Base-by-base conservation (phyloP, 352 stramenopile species). In the Globisporangium takayamanum region DNA sequence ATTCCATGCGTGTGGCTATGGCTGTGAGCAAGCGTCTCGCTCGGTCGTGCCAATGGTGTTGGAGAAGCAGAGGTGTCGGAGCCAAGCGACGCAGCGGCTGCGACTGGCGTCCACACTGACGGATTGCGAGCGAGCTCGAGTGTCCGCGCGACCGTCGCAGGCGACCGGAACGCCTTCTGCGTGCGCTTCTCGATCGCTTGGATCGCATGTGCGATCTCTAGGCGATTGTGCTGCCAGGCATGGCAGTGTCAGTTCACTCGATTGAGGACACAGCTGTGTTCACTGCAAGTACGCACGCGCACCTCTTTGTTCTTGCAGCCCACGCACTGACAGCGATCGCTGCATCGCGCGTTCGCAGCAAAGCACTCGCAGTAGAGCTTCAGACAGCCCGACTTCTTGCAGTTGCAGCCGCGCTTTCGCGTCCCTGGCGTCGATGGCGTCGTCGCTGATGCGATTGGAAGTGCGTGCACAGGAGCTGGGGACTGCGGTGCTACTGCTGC, bases 321-420 rank as follows among this genome's bases (percentile, higher is more conserved):
- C 39, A 83, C n/a, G 59, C 84, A 94, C 66, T 89, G 76, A 37
- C 84, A 94, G 33, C 70, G 74, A 16, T 88, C 73, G 16, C 67
- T 66, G 57, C 81, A 94, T 45, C 77, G 71, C 39, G 54, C 60
- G 45, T 73, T 73, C 14, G 67, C 67, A 12, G 78, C 70, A 59
- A 94, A 92, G 53, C 84, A 94, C 62, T 92, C 78, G 64, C 84
- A 94, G 56, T 94, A 94, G 44, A 98, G 78, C 73, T 99, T 98
- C 18, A 98, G 84, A 67, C 96, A 99, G 57, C 88, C 84, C 0
- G 93, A 98, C 58, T 98, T 98, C 73, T 98, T 98, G 74, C 95
- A 98, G 60, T 96, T 98, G 72, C 96, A 99, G 48, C 80, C 78
- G 25, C 76, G 76, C 14, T 71, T 77, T 47, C 66, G 50, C 20